phyloP scores from a whole-genome alignment of 805 yeast species.

The Geotrichum ghanense region DNA sequence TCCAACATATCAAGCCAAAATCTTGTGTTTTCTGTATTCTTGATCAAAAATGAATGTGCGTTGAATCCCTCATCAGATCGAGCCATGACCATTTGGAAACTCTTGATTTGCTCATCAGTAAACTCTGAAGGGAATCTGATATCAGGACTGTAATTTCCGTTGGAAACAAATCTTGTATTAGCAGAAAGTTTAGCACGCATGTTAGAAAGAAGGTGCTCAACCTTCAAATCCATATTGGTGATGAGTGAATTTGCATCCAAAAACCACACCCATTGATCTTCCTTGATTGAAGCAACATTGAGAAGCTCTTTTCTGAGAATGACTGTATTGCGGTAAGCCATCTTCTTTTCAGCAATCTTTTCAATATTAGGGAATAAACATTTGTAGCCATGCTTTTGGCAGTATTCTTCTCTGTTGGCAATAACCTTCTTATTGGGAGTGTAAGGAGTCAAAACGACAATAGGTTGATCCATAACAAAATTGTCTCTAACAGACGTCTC shows the following conservation, averaged over 20 bases:
- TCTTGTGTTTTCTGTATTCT: neutral
- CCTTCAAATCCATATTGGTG: neutral
- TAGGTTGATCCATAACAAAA: neutral
- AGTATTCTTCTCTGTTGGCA: neutral
- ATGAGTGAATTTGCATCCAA: neutral
- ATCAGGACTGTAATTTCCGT: neutral
- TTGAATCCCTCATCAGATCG: neutral
- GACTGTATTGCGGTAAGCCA: neutral
- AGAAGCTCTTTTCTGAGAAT: neutral
- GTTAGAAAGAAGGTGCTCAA: neutral
- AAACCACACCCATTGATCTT: conserved; percentile 2
- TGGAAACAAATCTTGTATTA: neutral
- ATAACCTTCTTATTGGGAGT: neutral
- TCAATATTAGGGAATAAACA: neutral
- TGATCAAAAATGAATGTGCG: neutral
- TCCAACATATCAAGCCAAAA: conserved; percentile 2
- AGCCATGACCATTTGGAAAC: neutral
- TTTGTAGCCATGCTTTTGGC: neutral
- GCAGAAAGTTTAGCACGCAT: neutral
- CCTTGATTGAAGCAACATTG: neutral
- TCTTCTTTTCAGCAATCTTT: neutral
- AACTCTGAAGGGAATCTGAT: neutral
- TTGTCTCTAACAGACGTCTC: neutral
- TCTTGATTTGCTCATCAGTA: neutral
- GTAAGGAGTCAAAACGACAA: neutral